A percentile compares a stretch with the other conserved stretches of the same genome.
phyloP scores from a whole-genome alignment of 495 filamentous ascomycete species.

The Hyphodiscus hymeniophilus region DNA sequence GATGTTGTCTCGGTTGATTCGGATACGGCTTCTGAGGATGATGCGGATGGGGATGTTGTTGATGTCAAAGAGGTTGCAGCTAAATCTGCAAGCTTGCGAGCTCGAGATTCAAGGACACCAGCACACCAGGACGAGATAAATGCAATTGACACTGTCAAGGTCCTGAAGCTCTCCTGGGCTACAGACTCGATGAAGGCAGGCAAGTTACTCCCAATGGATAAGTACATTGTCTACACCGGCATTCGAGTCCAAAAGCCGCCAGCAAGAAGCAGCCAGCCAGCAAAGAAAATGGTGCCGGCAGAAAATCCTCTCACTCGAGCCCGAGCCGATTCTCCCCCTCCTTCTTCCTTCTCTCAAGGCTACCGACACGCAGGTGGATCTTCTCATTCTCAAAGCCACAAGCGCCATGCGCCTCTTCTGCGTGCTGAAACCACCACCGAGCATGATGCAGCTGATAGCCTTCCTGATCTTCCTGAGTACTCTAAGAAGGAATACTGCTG shows the following conservation, averaged over 20 bases:
- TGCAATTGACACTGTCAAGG: conserved; percentile 40
- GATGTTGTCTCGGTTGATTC: conserved; percentile 23
- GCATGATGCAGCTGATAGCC: conserved; percentile 38
- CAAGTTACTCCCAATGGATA: conserved; percentile 44
- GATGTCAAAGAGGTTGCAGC: not conserved
- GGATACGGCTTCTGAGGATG: conserved; percentile 27
- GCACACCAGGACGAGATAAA: not conserved
- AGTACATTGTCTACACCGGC: conserved; percentile 63
- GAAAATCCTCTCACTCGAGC: conserved; percentile 29
- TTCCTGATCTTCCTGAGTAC: conserved; percentile 61
- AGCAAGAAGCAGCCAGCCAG: conserved; percentile 1
- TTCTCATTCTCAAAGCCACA: not conserved
- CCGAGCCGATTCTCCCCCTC: conserved; percentile 4
- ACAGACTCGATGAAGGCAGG: conserved; percentile 48
- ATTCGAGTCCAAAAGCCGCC: conserved; percentile 4
- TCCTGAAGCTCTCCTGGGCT: conserved; percentile 74
- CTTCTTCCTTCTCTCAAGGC: not conserved
- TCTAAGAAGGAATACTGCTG: conserved; percentile 72
- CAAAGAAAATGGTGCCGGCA: conserved; percentile 3
- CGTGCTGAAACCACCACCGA: conserved; percentile 66
- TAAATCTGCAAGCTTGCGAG: not conserved
- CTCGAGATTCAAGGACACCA: not conserved
- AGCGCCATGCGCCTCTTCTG: conserved; percentile 28
- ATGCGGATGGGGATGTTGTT: not conserved
- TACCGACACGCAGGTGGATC: not conserved